Conservation (phyloP, 495 filamentous ascomycete species). For the Hypoxylon rickii region DNA sequence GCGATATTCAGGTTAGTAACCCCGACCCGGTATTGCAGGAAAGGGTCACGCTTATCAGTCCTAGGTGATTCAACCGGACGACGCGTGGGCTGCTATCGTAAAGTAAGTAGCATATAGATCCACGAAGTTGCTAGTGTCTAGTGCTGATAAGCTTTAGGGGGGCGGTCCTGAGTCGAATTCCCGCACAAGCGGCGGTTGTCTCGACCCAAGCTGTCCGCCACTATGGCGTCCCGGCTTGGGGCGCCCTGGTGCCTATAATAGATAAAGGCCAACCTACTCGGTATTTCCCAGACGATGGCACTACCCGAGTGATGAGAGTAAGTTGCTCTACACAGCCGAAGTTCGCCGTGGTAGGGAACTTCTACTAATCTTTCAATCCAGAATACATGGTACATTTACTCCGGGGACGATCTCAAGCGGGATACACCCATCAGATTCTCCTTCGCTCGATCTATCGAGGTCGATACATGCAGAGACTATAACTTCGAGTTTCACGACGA, state of each 20-base stretch:
- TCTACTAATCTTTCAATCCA: not conserved
- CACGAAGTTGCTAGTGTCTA: too few relatives aligned
- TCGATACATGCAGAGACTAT: not conserved
- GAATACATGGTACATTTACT: conserved; percentile 49
- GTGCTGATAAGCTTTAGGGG: too few relatives aligned
- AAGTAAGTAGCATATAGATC: conserved; percentile 1
- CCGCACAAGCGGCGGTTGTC: conserved; percentile 11
- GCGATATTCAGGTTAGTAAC: conserved; percentile 39
- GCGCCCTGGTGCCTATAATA: conserved; percentile 6
- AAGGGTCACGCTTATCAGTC: conserved; percentile 17
- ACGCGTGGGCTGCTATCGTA: conserved; percentile 30
- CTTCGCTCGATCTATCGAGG: conserved; percentile 41
- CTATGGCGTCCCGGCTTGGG: conserved; percentile 46
- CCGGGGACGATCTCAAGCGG: conserved; percentile 45
- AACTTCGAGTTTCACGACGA: not conserved
- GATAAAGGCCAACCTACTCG: conserved; percentile 24
- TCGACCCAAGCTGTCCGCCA: conserved; percentile 42
- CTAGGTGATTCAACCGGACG: conserved; percentile 42
- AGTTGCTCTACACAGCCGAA: conserved; percentile 14
- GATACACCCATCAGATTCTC: conserved; percentile 44
- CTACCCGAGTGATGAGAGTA: conserved; percentile 2
- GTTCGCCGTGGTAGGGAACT: not conserved
- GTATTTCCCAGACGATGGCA: not conserved
- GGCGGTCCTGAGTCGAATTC: not conserved
- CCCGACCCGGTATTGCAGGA: not conserved